phyloP scores from a whole-genome alignment of 1,139 yeast genomes.

The Eremothecium coryli region DNA sequence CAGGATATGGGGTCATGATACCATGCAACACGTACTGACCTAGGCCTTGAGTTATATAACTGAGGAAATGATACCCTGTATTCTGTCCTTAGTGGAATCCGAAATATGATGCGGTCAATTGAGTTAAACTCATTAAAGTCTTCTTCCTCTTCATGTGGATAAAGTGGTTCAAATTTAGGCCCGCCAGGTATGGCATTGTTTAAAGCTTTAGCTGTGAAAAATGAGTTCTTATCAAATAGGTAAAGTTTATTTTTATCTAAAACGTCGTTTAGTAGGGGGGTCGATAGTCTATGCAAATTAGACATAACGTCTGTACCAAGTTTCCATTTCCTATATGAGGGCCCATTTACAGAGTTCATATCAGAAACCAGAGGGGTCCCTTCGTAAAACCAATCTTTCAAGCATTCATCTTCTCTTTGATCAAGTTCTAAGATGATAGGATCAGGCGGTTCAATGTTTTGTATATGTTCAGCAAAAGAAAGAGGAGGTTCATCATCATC shows the following conservation, averaged over 20 bases:
- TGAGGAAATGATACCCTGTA: conserved; percentile 80
- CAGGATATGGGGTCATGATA: conserved; percentile 55
- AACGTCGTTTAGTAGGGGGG: conserved; percentile 55
- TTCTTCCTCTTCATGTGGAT: conserved; percentile 59
- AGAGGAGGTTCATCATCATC: conserved; percentile 97
- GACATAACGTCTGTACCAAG: conserved; percentile 56
- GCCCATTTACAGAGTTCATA: conserved; percentile 49
- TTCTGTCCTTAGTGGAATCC: conserved; percentile 71
- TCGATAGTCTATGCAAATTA: conserved; percentile 53
- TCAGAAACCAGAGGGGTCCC: conserved; percentile 63
- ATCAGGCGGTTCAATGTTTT: conserved; percentile 62
- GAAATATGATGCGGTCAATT: conserved; percentile 73
- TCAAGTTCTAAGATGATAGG: conserved; percentile 59
- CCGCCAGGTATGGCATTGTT: conserved; percentile 90
- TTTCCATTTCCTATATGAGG: conserved; percentile 65
- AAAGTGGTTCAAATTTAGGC: conserved; percentile 89
- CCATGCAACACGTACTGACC: conserved; percentile 50
- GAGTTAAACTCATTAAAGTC: conserved; percentile 88
- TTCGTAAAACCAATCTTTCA: conserved; percentile 75
- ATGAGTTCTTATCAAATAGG: conserved; percentile 66
- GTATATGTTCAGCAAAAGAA: conserved; percentile 70
- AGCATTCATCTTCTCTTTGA: conserved; percentile 47
- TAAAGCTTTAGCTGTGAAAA: conserved; percentile 83
- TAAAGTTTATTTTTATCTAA: conserved; percentile 52
- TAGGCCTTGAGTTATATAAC: conserved; percentile 70